phyloP scores from a whole-genome alignment of 2,329 filamentous ascomycete species.

The Stachybotrys echinatus region DNA sequence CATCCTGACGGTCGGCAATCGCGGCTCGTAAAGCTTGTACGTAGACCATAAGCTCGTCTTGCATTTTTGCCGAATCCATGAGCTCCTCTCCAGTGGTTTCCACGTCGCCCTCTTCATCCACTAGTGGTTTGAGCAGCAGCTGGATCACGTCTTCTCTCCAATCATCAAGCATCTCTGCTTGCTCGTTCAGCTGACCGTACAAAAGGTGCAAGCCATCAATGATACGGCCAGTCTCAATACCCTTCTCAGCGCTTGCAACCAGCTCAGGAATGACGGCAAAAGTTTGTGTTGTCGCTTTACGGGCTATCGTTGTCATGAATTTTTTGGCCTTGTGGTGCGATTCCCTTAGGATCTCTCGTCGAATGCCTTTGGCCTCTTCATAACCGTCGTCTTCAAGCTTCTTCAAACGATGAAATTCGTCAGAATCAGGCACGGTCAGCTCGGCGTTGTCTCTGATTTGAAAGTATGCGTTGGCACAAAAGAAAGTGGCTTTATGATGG shows the following conservation, averaged over 20 bases:
- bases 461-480: conserved; percentile 75
- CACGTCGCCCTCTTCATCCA: conserved; percentile 71
- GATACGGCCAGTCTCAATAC: conserved; percentile 67
- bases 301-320: conserved; percentile 58
- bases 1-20: conserved; percentile 72
- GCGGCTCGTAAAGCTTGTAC: conserved; percentile 71
- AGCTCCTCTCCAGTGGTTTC: conserved; percentile 89
- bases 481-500: conserved; percentile 78
- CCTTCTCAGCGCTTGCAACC: conserved; percentile 46
- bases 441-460: conserved; percentile 71
- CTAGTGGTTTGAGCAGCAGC: conserved; percentile 66
- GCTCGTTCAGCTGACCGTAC: conserved; percentile 61
- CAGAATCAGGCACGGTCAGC: conserved; percentile 60
- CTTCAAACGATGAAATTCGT: conserved; percentile 61
- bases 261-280: conserved; percentile 60
- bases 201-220: conserved; percentile 63
- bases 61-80: conserved; percentile 76
- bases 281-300: conserved; percentile 43
- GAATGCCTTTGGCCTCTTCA: conserved; percentile 69
- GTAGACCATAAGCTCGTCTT: conserved; percentile 86
- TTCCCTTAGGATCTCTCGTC: conserved; percentile 71
- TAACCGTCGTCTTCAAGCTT: conserved; percentile 68
- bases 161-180: conserved; percentile 64
- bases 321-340: conserved; percentile 26
- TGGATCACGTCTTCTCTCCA: conserved; percentile 72